Base-by-base conservation (phyloP, 2,329 filamentous ascomycete genomes). In the Cladosporium sp. region DNA sequence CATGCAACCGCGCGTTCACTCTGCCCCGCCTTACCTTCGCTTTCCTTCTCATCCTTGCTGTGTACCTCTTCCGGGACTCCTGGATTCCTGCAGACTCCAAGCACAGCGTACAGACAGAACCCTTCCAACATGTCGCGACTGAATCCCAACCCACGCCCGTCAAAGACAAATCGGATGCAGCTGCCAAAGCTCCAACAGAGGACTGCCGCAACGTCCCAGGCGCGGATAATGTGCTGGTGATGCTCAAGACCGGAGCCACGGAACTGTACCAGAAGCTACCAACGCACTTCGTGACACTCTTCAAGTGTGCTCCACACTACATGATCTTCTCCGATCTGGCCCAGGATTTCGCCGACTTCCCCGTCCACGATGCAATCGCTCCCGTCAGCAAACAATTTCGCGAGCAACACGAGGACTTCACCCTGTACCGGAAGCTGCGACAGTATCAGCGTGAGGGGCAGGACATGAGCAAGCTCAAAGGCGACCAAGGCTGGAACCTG, bases 211-310 rank as follows among this genome's bases (percentile, higher is more conserved):
- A 54, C 40, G 48, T 63, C 13, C 59, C 60, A 1, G 66, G 67
- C 39, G 66, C 70, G 7, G 68, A 77, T 6, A 70, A 82, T 55
- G 65, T 83, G 47, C 75, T 83, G 58, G 71, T 84, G 20, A 67
- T 82, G 37, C 67, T 84, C 52, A 79, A 80, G 60, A 83, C 80
- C 1, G 80, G 80, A 44, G 79, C 80, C 12, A 79, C 78, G 12
- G 80, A 83, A 58, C 71, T 79, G 3, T 68, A 72, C 52, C 70
- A 76, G 27, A 81, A 82, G 61, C 73, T 84, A 4, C 78, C 79
- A 2, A 67, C 74, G 6, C 80, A 83, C 59, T 75, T 82, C 55
- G 60, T 71, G 43, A 80, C 77, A 1, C 78, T 79, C 1, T 70
- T 83, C 30, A 72, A 72, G 53, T 83, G 80, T 65, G 56, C 62